Percentiles rank a stretch among this genome's conserved stretches.
Conservation (phyloP, 2,329 filamentous ascomycete species). For the Paraphaeosphaeria minitans region DNA sequence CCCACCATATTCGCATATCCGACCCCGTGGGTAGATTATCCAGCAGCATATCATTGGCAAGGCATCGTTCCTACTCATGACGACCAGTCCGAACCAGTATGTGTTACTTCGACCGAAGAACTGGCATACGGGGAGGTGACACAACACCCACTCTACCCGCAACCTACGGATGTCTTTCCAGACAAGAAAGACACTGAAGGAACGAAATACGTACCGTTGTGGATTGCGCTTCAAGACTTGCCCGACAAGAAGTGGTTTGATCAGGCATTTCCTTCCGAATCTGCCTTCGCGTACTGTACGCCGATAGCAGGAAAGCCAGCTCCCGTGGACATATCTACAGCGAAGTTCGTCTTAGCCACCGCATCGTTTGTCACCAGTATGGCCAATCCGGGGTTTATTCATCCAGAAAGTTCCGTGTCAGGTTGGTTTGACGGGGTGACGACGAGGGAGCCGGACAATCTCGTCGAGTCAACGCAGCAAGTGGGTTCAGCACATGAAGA, state of each 20-base stretch:
- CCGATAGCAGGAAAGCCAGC: conserved; percentile 7
- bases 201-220: conserved; percentile 14
- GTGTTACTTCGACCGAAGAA: conserved; percentile 19
- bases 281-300: conserved; percentile 22
- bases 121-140: conserved; percentile 13
- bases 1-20: conserved; percentile 19
- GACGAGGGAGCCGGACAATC: not conserved
- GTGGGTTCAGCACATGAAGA: not conserved
- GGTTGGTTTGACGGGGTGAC: conserved; percentile 1
- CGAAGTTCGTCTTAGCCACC: conserved; percentile 20
- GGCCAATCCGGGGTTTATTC: conserved; percentile 2
- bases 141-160: conserved; percentile 22
- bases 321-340: conserved; percentile 14
- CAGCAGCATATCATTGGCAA: conserved; percentile 23
- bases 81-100: conserved; percentile 13
- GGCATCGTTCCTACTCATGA: conserved; percentile 22
- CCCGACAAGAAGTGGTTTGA: conserved; percentile 24
- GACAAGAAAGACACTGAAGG: conserved; percentile 18
- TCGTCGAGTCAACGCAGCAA: not conserved
- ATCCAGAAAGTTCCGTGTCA: conserved; percentile 5
- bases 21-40: conserved; percentile 24
- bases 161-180: conserved; percentile 15
- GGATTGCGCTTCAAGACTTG: conserved; percentile 18
- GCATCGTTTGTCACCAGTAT: conserved; percentile 11
- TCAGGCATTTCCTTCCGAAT: conserved; percentile 20